These are phyloP conservation scores for Kwoniella botswanensis DNA, from an alignment of 768 basidiomycete species.

Conservation along the genomic window DNA sequence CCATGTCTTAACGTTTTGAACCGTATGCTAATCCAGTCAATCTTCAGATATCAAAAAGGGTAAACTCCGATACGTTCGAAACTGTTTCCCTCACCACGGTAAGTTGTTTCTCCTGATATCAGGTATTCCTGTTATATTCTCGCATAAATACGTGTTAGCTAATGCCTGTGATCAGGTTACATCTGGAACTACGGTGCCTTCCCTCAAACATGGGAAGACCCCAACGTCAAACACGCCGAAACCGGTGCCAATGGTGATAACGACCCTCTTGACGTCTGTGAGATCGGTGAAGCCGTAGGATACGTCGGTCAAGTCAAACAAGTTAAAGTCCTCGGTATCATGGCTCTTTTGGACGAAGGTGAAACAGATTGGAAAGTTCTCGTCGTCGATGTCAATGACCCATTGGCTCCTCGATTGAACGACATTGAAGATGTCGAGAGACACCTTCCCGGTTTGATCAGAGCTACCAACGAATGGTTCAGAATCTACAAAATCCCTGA, in stretches of 20 bases:
- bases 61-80: slow-evolving; percentile 93
- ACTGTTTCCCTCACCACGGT: slow-evolving; percentile 99
- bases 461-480: slow-evolving; percentile 99
- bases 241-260: slow-evolving; percentile 99
- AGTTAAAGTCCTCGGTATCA: slow-evolving; percentile 99
- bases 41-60: slow-evolving; percentile 81
- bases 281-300: slow-evolving; percentile 98
- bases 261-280: slow-evolving; percentile 98
- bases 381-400: slow-evolving; percentile 94
- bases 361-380: slow-evolving; percentile 99
- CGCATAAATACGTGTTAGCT: neutral
- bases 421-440: slow-evolving; percentile 99
- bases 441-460: slow-evolving; percentile 93
- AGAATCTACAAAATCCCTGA: slow-evolving; percentile 62
- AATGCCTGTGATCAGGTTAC: slow-evolving; percentile 47
- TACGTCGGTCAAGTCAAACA: slow-evolving; percentile 98
- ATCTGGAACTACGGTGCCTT: slow-evolving; percentile 99
- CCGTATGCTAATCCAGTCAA: too few relatives aligned
- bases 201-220: slow-evolving; percentile 99
- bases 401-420: slow-evolving; percentile 93
- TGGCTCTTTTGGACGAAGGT: slow-evolving; percentile 98
- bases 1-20: too few relatives aligned
- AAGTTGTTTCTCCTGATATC: slow-evolving; percentile 59
- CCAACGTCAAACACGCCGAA: slow-evolving; percentile 80
- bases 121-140: neutral